Base-by-base conservation (phyloP, 1,284 basidiomycete genomes). In the Schizophyllum amplum region DNA sequence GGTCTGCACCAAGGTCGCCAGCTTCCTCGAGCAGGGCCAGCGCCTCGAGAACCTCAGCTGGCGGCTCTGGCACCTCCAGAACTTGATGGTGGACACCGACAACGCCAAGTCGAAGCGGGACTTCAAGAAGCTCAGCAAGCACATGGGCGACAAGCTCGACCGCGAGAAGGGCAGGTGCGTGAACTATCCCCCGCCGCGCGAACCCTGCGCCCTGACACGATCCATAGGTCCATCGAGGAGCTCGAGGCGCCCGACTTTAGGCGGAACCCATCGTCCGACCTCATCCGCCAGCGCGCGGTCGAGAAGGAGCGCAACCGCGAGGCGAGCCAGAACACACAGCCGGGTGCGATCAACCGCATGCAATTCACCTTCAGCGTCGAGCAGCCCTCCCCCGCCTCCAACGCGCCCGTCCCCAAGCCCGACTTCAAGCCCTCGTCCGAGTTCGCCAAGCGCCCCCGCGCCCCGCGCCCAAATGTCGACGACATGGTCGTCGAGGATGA, bases 51-150 rank as follows among this genome's bases (percentile, higher is more conserved):
- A 92, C 78, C 74, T 91, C 71, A 86, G 83, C 65, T 92, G 89
- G 90, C 81, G 89, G 64, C 79, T 91, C 71, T 92, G 89, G 89
- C 88, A 91, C 69, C 82, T 91, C 58, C 90, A 92, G 73, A 89
- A 84, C 66, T 80, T 92, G 65, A 90, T 91, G 76, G 88, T 91
- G 72, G 89, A 92, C 71, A 80, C 82, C 60, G 89, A 92, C 78
- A 91, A 90, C 63, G 87, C 89, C 52, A 87, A 83, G 71, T 86
- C 84, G 26, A 90, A 90, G 69, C 85, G 89, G 57, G 89, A 91
- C 71, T 92, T 92, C 78, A 87, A 86, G 75, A 89, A 88, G 65
- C 81, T 91, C 59, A 88, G 86, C 62, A 88, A 87, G 69, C 80
- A 73, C 69, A 92, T 92, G 88, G 81, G 89, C 62, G 89, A 91